Conservation (phyloP, 441 rosid species). For the Metrosideros polymorpha region DNA sequence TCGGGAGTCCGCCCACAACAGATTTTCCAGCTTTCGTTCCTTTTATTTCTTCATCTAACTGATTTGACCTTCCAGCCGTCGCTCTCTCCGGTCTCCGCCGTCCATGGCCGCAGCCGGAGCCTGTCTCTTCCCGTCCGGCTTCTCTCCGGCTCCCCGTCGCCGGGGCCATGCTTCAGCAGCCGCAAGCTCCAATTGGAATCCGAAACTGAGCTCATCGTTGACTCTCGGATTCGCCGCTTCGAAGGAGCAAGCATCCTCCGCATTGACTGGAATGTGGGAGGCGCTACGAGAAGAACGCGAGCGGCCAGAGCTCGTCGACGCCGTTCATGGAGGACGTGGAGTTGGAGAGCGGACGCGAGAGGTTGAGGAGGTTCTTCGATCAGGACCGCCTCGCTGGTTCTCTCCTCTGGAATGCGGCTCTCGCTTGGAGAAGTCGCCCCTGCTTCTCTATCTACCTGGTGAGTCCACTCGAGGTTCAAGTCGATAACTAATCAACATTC, state of each 20-base stretch:
- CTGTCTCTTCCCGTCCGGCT: neutral
- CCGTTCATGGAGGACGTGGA: conserved; percentile 2
- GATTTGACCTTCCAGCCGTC: neutral
- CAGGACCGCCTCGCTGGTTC: conserved; percentile 75
- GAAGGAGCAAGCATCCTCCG: neutral
- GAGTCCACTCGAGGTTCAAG: neutral
- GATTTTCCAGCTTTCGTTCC: neutral
- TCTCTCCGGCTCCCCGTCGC: neutral
- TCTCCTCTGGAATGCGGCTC: conserved; percentile 59
- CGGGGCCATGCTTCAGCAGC: neutral
- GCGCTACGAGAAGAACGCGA: neutral
- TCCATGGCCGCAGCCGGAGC: neutral
- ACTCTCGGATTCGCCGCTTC: neutral
- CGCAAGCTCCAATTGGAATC: neutral
- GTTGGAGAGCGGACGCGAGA: conserved; percentile 5
- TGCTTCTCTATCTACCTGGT: conserved; percentile 78
- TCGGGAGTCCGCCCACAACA: neutral
- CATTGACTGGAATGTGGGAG: neutral
- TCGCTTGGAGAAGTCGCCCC: conserved; percentile 39
- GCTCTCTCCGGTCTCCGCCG: neutral
- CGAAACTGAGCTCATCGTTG: neutral
- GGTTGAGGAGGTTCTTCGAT: conserved; percentile 40
- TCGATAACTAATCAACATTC: neutral
- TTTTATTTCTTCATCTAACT: neutral
- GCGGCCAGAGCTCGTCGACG: conserved; percentile 1